Percentiles rank a stretch among this genome's conserved stretches.
These are phyloP conservation scores for Boletus semigastroideus DNA, from an alignment of 1,284 basidiomycete genomes.

Conservation along the genomic window DNA sequence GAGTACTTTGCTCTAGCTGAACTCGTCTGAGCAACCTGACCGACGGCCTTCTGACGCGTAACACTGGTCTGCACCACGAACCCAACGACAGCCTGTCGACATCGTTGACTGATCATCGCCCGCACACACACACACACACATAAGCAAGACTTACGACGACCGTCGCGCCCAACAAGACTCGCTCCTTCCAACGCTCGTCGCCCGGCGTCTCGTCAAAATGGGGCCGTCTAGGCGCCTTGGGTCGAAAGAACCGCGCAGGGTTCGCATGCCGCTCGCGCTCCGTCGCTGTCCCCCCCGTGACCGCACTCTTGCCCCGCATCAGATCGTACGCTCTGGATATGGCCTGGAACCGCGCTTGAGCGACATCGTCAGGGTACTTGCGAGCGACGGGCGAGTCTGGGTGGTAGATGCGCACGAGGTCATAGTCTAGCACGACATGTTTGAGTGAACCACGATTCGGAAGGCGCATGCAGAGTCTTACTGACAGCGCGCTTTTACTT, in stretches of 20 bases:
- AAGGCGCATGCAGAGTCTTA: not conserved
- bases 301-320: conserved; percentile 43
- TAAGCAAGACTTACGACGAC: conserved; percentile 40
- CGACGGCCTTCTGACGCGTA: conserved; percentile 22
- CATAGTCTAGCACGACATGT: conserved; percentile 50
- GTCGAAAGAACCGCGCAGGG: conserved; percentile 27
- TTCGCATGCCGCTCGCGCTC: conserved; percentile 26
- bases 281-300: conserved; percentile 20
- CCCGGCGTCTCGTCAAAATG: conserved; percentile 31
- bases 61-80: conserved; percentile 30
- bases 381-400: conserved; percentile 61
- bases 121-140: conserved; percentile 6
- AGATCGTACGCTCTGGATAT: conserved; percentile 62
- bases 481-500: conserved; percentile 68
- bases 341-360: conserved; percentile 60
- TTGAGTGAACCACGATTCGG: not conserved
- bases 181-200: conserved; percentile 59
- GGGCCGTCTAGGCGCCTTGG: conserved; percentile 19
- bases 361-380: conserved; percentile 42
- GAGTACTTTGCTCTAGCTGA: conserved; percentile 5
- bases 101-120: not conserved
- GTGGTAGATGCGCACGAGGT: conserved; percentile 68
- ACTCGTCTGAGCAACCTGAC: not conserved
- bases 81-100: conserved; percentile 24
- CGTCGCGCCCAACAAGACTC: conserved; percentile 48